Conservation (phyloP, 1,284 basidiomycete species). For the Trichosporon sp. region DNA sequence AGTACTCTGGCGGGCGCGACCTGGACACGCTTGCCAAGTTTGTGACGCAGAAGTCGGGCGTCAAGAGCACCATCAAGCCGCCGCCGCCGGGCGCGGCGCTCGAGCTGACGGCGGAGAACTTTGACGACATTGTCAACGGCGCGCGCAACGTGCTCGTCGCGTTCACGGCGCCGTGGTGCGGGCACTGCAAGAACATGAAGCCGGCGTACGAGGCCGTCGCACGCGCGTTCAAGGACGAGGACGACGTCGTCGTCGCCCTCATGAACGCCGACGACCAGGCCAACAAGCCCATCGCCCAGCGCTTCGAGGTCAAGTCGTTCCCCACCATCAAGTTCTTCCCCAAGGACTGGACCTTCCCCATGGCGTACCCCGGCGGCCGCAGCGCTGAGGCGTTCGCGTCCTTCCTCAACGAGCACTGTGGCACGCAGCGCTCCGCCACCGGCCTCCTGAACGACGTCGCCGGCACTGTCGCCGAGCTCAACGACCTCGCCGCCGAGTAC, state of each 20-base stretch:
- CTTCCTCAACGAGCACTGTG: conserved; percentile 76
- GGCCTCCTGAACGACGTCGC: conserved; percentile 78
- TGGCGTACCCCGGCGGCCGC: conserved; percentile 56
- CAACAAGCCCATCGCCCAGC: conserved; percentile 69
- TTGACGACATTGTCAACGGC: conserved; percentile 67
- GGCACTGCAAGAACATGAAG: conserved; percentile 59
- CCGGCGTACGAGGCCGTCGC: conserved; percentile 83
- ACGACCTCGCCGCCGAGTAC: conserved; percentile 73
- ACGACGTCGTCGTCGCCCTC: conserved; percentile 78
- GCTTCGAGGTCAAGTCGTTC: conserved; percentile 69
- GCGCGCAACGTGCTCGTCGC: conserved; percentile 82
- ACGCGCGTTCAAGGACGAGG: conserved; percentile 69
- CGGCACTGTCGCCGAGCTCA: conserved; percentile 69
- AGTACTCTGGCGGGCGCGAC: conserved; percentile 75
- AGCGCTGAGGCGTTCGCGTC: conserved; percentile 51
- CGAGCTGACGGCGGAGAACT: conserved; percentile 66
- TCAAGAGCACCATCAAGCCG: conserved; percentile 78
- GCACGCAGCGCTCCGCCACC: conserved; percentile 73
- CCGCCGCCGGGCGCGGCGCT: conserved; percentile 70
- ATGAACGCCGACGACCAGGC: conserved; percentile 79
- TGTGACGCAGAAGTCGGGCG: conserved; percentile 69
- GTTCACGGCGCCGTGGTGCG: conserved; percentile 65
- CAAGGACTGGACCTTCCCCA: conserved; percentile 57
- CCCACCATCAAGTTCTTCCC: conserved; percentile 95
- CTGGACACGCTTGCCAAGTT: conserved; percentile 70